Conservation (phyloP, 1,284 basidiomycete species). For the Marasmius fiardii region DNA sequence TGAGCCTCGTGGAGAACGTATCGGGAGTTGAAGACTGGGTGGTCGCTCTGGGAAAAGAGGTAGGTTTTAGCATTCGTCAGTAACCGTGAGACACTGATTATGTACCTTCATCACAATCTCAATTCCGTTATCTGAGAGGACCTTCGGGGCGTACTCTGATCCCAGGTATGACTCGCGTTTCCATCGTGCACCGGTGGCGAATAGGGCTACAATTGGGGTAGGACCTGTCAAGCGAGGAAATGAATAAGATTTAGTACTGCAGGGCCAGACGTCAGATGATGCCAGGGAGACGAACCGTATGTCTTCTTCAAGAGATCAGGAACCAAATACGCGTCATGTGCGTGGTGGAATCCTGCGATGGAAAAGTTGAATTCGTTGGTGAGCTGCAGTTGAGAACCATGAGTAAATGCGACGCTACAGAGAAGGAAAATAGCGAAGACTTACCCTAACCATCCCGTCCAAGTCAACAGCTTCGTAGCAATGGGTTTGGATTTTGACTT, state of each 20-base stretch:
- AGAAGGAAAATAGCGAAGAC: conserved; percentile 23
- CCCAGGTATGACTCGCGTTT: conserved; percentile 87
- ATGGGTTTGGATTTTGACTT: conserved; percentile 79
- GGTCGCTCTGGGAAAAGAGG: conserved; percentile 52
- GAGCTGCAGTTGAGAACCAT: conserved; percentile 37
- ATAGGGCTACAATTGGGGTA: conserved; percentile 71
- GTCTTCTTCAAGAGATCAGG: conserved; percentile 72
- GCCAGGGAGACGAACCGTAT: conserved; percentile 45
- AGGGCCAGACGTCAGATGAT: too few relatives aligned
- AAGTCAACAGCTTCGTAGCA: conserved; percentile 82
- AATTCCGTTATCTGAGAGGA: conserved; percentile 74
- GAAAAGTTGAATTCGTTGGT: conserved; percentile 80
- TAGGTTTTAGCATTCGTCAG: too few relatives aligned
- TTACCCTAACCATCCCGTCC: conserved; percentile 69
- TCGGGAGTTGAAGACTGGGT: conserved; percentile 74
- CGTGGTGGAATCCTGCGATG: conserved; percentile 79
- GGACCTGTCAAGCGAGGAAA: conserved; percentile 33
- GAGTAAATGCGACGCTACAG: neutral
- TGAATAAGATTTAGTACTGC: too few relatives aligned
- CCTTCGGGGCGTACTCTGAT: conserved; percentile 80
- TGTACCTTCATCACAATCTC: conserved; percentile 75
- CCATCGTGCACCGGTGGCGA: conserved; percentile 68
- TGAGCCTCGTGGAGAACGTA: conserved; percentile 84
- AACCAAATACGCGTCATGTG: conserved; percentile 77
- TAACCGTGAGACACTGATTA: neutral